Percentiles rank a stretch among this genome's conserved stretches.
These are phyloP conservation scores for Magnaporthales sp. DNA, from an alignment of 2,329 filamentous ascomycete species.

Conservation along the genomic window DNA sequence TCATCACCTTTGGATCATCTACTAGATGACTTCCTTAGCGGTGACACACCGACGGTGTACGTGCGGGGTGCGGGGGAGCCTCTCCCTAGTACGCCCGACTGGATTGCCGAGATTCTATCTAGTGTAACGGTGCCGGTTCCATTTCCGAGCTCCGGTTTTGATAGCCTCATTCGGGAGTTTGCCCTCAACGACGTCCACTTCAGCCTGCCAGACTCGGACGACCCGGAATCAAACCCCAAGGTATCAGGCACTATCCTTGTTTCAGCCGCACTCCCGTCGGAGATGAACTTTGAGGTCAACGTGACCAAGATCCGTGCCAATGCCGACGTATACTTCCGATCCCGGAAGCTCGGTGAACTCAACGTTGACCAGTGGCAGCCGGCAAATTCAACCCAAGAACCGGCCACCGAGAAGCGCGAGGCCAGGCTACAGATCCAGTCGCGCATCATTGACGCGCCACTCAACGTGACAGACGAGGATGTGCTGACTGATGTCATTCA, in stretches of 20 bases:
- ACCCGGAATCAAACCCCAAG: constrained; percentile 63
- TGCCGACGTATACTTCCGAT: constrained; percentile 73
- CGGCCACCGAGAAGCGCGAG: constrained; percentile 45
- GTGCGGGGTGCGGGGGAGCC: constrained; percentile 69
- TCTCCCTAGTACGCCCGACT: constrained; percentile 61
- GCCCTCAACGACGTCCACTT: constrained; percentile 81
- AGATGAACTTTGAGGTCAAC: constrained; percentile 78
- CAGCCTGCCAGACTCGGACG: constrained; percentile 67
- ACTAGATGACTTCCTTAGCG: constrained; percentile 72
- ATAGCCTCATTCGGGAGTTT: constrained; percentile 80
- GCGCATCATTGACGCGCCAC: constrained; percentile 65
- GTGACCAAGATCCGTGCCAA: constrained; percentile 69
- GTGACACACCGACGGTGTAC: constrained; percentile 69
- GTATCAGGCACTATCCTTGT: constrained; percentile 80
- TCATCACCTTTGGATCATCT: constrained; percentile 80
- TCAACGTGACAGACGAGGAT: constrained; percentile 72
- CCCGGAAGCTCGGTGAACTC: constrained; percentile 70
- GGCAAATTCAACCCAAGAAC: constrained; percentile 68
- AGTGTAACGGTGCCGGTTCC: constrained; percentile 78
- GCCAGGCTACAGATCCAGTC: constrained; percentile 67
- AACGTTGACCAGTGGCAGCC: constrained; percentile 70
- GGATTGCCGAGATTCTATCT: constrained; percentile 73
- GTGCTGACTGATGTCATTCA: constrained; percentile 77
- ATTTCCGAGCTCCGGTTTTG: constrained; percentile 73
- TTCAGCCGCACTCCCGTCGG: constrained; percentile 67